phyloP scores from a whole-genome alignment of 2,329 filamentous ascomycete genomes.

The Endoconidiophora polonica region DNA sequence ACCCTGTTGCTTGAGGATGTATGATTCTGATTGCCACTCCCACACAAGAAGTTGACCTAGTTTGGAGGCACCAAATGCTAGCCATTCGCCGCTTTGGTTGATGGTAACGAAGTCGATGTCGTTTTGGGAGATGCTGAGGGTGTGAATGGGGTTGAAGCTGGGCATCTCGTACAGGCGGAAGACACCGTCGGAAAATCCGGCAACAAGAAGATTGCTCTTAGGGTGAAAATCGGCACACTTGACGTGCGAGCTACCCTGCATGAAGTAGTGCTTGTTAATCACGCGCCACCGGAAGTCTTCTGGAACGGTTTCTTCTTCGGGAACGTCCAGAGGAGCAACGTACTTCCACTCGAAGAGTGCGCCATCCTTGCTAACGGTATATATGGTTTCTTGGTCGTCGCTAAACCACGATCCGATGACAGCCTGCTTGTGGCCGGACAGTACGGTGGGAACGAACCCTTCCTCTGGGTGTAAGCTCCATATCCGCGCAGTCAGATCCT shows the following conservation, averaged over 20 bases:
- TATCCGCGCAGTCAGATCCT: conserved; percentile 82
- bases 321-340: conserved; percentile 35
- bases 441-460: conserved; percentile 73
- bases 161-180: conserved; percentile 94
- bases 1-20: conserved; percentile 94
- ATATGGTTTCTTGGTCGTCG: conserved; percentile 84
- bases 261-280: conserved; percentile 79
- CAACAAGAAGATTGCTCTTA: conserved; percentile 77
- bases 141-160: conserved; percentile 89
- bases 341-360: conserved; percentile 92
- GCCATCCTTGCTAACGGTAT: conserved; percentile 94
- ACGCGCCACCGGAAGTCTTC: conserved; percentile 72
- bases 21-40: conserved; percentile 99
- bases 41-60: conserved; percentile 92
- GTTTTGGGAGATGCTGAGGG: conserved; percentile 82
- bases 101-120: conserved; percentile 90
- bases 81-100: conserved; percentile 89
- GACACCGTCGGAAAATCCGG: conserved; percentile 84
- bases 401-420: conserved; percentile 97
- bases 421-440: conserved; percentile 79
- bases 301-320: conserved; percentile 28
- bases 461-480: conserved; percentile 85
- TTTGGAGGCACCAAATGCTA: conserved; percentile 91
- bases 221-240: conserved; percentile 85
- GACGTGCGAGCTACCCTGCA: conserved; percentile 74